Evolutionary conservation across 306 rosid genomes (phyloP), one percentile per base, ranked within the genome.

Genomic region (Styphnolobium japonicum): DNA sequence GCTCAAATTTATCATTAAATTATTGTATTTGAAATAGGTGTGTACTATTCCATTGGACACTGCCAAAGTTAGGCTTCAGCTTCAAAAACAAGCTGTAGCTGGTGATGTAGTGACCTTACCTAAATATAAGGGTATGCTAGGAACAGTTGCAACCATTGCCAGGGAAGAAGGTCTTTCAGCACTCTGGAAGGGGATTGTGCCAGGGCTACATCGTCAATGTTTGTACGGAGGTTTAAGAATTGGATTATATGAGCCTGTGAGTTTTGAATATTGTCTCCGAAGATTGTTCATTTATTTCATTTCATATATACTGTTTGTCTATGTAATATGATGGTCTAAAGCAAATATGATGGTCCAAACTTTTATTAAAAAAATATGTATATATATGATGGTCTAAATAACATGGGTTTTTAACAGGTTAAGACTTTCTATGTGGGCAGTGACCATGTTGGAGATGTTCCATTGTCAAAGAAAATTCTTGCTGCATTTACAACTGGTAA

Each of bases 11-110:
- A 21, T 77, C 42, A 53, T 57, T 6, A 16, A 73, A 15, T 29
- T 33, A 14, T 71, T 81, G 67, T 67, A 72, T 53, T 51, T 82
- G 85, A 83, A 66, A 71, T 83, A 95, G 98, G 72, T 86, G 43
- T 91, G 93, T 60, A 95, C 98, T 16, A 90, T 92, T 85, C 98
- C 98, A 29, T 76, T 95, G 91, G 98, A 95, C 91, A 95, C 98
- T 57, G 98, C 98, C 61, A 95, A 95, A 88, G 98, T 95, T 73
- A 89, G 98, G 87, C 98, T 95, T 81, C 98, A 95, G 85, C 89
- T 95, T 69, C 98, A 95, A 73, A 95, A 92, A 77, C 93, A 89
- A 73, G 94, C 87, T 62, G 83, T 84, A 15, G 82, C 80, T 0
- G 94, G 97, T 2, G 97, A 92, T 75, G 79, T 40, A 29, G 71